Evolutionary conservation across 2,329 filamentous ascomycete species (phyloP).

Genomic region (Leptodontidium sp.): DNA sequence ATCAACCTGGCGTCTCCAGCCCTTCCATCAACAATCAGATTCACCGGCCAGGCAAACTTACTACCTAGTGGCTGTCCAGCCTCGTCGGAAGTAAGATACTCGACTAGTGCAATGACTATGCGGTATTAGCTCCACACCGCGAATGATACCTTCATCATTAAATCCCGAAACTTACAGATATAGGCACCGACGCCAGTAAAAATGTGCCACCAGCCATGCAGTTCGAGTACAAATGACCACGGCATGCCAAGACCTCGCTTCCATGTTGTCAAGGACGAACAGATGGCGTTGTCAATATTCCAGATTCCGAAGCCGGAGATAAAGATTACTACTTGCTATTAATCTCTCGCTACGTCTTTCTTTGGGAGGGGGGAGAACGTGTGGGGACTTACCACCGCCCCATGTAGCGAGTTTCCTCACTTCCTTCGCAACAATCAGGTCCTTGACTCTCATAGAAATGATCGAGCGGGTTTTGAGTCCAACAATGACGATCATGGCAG

Average conservation of each 20-base stretch:
- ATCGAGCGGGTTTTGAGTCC: slow-evolving; percentile 42
- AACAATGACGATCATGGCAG: slow-evolving; percentile 39
- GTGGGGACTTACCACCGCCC: slow-evolving; percentile 38
- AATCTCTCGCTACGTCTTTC: not conserved
- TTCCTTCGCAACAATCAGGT: slow-evolving; percentile 38
- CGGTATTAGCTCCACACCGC: not conserved
- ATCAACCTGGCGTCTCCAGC: slow-evolving; percentile 16
- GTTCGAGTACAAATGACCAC: slow-evolving; percentile 62
- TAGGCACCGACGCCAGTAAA: slow-evolving; percentile 63
- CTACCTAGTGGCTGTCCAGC: slow-evolving; percentile 41
- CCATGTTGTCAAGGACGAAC: slow-evolving; percentile 55
- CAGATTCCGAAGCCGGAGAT: slow-evolving; percentile 60
- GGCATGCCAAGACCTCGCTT: slow-evolving; percentile 59
- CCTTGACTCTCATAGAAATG: slow-evolving; percentile 39
- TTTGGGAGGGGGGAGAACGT: no score
- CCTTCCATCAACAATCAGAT: slow-evolving; percentile 33
- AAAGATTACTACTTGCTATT: slow-evolving; percentile 45
- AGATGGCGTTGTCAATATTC: slow-evolving; percentile 64
- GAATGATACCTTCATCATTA: not conserved
- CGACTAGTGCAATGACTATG: slow-evolving; percentile 46
- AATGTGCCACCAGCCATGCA: slow-evolving; percentile 72
- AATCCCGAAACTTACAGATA: slow-evolving; percentile 41
- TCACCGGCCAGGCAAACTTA: slow-evolving; percentile 45
- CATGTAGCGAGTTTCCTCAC: slow-evolving; percentile 39
- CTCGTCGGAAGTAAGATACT: slow-evolving; percentile 47